Evolutionary conservation across 495 filamentous ascomycete species (phyloP).

Genomic region (Extremus antarcticus): DNA sequence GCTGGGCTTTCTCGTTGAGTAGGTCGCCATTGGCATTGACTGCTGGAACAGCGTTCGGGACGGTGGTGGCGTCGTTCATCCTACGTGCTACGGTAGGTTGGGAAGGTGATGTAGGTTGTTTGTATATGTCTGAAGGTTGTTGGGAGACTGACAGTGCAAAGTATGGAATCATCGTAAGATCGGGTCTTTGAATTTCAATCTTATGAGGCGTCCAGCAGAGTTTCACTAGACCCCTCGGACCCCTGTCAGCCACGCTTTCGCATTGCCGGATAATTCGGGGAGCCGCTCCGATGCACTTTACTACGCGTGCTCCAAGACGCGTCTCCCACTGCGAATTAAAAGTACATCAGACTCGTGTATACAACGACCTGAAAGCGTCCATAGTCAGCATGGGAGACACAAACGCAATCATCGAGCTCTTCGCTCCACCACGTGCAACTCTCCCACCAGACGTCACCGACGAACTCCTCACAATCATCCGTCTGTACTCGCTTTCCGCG

Average conservation of each 20-base stretch:
- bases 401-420: conserved; percentile 51
- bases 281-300: too few species aligned
- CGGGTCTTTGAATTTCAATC: too few species aligned
- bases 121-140: too few species aligned
- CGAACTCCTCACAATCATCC: conserved; percentile 75
- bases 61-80: not conserved
- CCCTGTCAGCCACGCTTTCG: too few species aligned
- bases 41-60: not conserved
- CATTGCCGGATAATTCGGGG: too few species aligned
- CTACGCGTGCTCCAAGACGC: not conserved
- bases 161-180: too few species aligned
- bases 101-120: not conserved
- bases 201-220: too few species aligned
- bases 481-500: conserved; percentile 59
- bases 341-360: not conserved
- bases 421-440: conserved; percentile 45
- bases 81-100: not conserved
- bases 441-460: conserved; percentile 55
- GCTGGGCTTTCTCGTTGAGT: not conserved
- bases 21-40: not conserved
- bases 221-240: too few species aligned
- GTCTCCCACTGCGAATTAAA: too few species aligned
- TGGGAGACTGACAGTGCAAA: too few species aligned
- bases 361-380: not conserved
- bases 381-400: conserved; percentile 40